These are phyloP conservation scores for Knoxia roxburghii DNA, from an alignment of 257 asterid genomes.

Conservation along the genomic window DNA sequence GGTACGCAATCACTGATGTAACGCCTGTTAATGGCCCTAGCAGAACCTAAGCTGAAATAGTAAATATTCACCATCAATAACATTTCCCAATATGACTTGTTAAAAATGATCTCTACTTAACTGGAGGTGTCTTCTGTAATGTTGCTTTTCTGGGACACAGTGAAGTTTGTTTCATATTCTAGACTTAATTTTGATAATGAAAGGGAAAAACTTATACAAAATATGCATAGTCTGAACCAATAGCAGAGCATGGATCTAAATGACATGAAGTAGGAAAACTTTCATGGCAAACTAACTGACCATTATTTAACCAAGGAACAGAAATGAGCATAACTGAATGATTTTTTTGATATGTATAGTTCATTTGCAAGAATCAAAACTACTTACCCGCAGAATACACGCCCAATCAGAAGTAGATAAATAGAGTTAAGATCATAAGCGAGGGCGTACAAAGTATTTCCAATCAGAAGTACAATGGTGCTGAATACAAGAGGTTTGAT, in stretches of 20 bases:
- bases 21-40: conserved; percentile 65
- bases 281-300: neutral
- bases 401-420: conserved; percentile 49
- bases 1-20: conserved; percentile 69
- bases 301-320: neutral
- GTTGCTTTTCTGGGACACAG: neutral
- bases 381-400: conserved; percentile 55
- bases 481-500: conserved; percentile 60
- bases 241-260: neutral
- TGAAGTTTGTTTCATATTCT: neutral
- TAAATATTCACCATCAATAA: conserved; percentile 6
- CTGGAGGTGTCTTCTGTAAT: neutral
- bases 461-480: conserved; percentile 53
- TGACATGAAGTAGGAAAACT: neutral
- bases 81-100: neutral
- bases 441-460: conserved; percentile 53
- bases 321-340: too few relatives aligned
- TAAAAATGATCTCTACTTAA: neutral
- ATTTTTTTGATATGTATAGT: neutral
- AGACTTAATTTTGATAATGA: neutral
- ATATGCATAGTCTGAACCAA: neutral
- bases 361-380: neutral
- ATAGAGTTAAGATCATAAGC: conserved; percentile 59
- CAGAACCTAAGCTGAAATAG: conserved; percentile 56
- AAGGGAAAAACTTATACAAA: neutral